Conservation (phyloP, 2,329 filamentous ascomycete genomes). For the Talaromyces piceae region DNA sequence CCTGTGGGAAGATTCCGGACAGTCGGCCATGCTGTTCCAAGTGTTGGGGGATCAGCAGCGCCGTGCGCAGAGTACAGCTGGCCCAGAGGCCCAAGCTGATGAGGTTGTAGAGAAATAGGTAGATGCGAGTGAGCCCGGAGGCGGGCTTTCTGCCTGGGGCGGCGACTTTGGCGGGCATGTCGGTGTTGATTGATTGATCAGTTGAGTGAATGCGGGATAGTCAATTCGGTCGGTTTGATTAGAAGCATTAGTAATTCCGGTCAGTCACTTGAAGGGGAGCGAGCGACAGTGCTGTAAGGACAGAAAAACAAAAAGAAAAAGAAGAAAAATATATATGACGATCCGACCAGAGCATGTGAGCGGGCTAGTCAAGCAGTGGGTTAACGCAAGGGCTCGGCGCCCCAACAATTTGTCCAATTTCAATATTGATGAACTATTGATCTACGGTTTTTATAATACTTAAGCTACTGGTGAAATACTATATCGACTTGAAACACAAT, state of each 20-base stretch:
- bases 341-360: not conserved
- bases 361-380: not conserved
- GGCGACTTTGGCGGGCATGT: constrained; percentile 9
- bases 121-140: constrained; percentile 32
- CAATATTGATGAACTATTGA: not conserved
- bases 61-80: constrained; percentile 63
- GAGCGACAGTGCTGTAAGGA: not conserved
- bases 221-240: too few species aligned
- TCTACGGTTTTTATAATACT: not conserved
- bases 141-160: constrained; percentile 6
- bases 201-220: not conserved
- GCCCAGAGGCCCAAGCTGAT: constrained; percentile 71
- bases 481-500: too few species aligned
- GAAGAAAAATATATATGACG: too few species aligned
- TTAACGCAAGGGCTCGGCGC: not conserved
- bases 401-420: not conserved
- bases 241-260: too few species aligned
- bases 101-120: constrained; percentile 81
- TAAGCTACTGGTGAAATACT: not conserved
- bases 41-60: constrained; percentile 42
- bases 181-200: not conserved
- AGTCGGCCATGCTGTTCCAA: constrained; percentile 34
- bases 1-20: constrained; percentile 39
- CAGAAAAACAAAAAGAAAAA: not conserved
- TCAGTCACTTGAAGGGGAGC: not conserved